phyloP scores from a whole-genome alignment of 2,329 filamentous ascomycete genomes.

The Polytolypa hystricis region DNA sequence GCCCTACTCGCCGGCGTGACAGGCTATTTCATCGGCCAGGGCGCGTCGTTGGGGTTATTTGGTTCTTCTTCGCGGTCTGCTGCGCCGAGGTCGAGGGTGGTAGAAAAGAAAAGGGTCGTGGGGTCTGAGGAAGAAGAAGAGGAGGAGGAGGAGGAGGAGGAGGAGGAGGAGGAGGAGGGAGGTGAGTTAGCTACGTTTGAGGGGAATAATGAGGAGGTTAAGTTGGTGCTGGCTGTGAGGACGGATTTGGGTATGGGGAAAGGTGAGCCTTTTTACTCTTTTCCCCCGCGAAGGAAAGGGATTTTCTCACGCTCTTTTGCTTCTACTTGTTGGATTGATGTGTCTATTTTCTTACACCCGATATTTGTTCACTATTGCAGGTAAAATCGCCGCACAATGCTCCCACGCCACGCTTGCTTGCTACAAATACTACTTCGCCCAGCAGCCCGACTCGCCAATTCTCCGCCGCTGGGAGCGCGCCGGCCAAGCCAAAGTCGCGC shows the following conservation, averaged over 20 bases:
- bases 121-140: conserved; percentile 13
- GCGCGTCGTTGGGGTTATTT: conserved; percentile 62
- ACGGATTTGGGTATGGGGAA: conserved; percentile 97
- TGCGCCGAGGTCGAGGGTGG: not conserved
- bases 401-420: conserved; percentile 94
- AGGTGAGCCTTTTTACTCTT: conserved; percentile 42
- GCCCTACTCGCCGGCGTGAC: conserved; percentile 61
- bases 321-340: not conserved
- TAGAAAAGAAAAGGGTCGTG: no score
- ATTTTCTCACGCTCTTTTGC: not conserved
- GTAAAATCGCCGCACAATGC: conserved; percentile 94
- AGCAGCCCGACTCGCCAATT: conserved; percentile 45
- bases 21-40: conserved; percentile 62
- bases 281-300: not conserved
- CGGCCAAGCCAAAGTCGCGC: conserved; percentile 87
- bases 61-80: conserved; percentile 30
- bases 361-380: conserved; percentile 34
- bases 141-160: conserved; percentile 45
- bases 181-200: conserved; percentile 38
- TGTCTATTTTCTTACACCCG: not conserved
- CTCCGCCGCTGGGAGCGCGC: conserved; percentile 73
- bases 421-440: conserved; percentile 68
- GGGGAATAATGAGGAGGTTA: conserved; percentile 68
- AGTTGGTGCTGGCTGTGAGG: conserved; percentile 81
- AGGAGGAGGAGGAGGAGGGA: conserved; percentile 53